A percentile compares a stretch with the other conserved stretches of the same genome.
phyloP scores from a whole-genome alignment of 1,284 basidiomycete species.

The Ceratobasidium sp. region DNA sequence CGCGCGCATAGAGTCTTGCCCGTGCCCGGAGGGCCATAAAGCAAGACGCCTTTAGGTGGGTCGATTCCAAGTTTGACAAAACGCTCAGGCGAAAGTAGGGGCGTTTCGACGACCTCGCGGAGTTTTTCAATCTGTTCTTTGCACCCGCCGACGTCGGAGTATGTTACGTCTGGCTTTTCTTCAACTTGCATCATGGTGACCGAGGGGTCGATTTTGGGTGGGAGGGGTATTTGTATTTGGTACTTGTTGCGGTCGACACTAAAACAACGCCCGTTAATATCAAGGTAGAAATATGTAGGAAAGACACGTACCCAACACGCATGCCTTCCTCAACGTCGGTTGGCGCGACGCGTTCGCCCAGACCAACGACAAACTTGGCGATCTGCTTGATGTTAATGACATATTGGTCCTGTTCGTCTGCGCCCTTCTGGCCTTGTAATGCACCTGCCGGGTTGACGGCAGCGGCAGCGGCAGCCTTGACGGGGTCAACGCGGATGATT shows the following conservation, averaged over 20 bases:
- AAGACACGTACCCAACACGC: constrained; percentile 87
- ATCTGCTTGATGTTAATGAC: constrained; percentile 99
- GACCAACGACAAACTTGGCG: constrained; percentile 98
- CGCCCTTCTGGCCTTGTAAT: constrained; percentile 85
- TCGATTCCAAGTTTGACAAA: constrained; percentile 97
- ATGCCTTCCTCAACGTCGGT: constrained; percentile 99
- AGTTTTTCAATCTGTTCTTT: constrained; percentile 99
- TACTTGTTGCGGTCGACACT: constrained; percentile 95
- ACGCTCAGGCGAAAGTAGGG: constrained; percentile 97
- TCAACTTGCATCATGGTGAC: constrained; percentile 99
- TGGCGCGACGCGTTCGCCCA: constrained; percentile 95
- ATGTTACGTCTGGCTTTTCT: constrained; percentile 98
- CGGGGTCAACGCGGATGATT: constrained; percentile 87
- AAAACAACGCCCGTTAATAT: constrained; percentile 15
- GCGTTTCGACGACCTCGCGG: constrained; percentile 98
- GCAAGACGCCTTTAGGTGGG: constrained; percentile 95
- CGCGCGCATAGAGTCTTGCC: constrained; percentile 95
- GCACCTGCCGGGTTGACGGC: constrained; percentile 78
- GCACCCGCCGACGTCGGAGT: constrained; percentile 99
- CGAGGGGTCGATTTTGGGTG: constrained; percentile 95
- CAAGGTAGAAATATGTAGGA: constrained; percentile 20
- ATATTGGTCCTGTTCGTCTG: constrained; percentile 98
- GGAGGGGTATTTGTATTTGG: constrained; percentile 99
- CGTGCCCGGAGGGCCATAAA: constrained; percentile 97
- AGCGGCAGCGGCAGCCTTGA: constrained; percentile 75